phyloP scores from a whole-genome alignment of 306 rosid species.

The Begonia fuchsioides region DNA sequence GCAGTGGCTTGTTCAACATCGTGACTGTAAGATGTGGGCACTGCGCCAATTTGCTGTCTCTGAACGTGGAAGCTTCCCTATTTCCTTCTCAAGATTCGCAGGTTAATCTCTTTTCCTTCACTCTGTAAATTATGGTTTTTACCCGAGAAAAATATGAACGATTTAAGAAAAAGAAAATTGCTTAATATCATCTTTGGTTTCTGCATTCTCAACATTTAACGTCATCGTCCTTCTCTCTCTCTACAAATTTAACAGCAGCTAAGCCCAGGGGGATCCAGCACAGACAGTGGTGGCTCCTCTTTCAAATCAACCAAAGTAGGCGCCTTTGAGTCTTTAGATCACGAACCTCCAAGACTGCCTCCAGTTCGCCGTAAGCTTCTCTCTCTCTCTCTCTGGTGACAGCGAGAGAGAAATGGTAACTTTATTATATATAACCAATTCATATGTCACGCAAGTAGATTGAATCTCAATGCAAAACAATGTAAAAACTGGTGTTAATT shows the following conservation, averaged over 20 bases:
- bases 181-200: too few species aligned
- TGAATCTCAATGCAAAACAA: too few species aligned
- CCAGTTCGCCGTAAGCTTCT: conserved; percentile 72
- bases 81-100: conserved; percentile 38
- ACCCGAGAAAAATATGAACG: too few species aligned
- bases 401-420: too few species aligned
- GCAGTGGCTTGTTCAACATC: conserved; percentile 38
- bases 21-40: conserved; percentile 98
- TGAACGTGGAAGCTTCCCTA: conserved; percentile 51
- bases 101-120: conserved; percentile 9
- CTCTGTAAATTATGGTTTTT: too few species aligned
- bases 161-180: too few species aligned
- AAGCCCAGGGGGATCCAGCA: conserved; percentile 40
- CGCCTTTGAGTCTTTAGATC: conserved; percentile 36
- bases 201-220: too few species aligned
- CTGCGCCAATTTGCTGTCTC: conserved; percentile 78
- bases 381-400: conserved; percentile 5
- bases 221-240: neutral
- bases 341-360: conserved; percentile 58
- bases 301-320: conserved; percentile 41
- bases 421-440: neutral
- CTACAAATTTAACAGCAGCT: conserved; percentile 15
- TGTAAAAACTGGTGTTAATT: neutral
- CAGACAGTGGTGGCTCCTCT: conserved; percentile 47
- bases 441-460: too few species aligned